These are phyloP conservation scores for Pistacia atlantica DNA, from an alignment of 345 rosid species.

Conservation along the genomic window DNA sequence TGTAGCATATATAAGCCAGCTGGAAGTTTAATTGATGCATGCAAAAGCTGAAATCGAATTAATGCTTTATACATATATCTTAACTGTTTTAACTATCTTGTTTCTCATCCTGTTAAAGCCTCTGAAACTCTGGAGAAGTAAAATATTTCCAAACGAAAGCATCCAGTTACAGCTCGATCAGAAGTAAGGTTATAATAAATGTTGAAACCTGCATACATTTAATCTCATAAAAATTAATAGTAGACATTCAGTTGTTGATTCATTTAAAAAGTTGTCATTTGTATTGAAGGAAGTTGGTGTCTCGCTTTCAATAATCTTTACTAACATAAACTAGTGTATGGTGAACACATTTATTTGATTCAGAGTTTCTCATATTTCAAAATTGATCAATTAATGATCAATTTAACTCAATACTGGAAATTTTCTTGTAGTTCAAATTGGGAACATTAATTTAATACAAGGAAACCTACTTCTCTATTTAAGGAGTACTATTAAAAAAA, in stretches of 20 bases:
- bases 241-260: not conserved
- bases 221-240: not conserved
- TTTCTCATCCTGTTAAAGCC: conserved; percentile 44
- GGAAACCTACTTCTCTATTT: no score
- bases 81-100: conserved; percentile 9
- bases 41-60: no score
- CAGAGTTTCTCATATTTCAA: conserved; percentile 5
- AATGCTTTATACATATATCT: no score
- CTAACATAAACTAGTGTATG: not conserved
- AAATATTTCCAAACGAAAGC: conserved; percentile 37
- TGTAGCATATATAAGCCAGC: no score
- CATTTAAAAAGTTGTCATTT: conserved; percentile 6
- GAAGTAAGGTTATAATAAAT: conserved; percentile 20
- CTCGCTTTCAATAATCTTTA: conserved; percentile 13
- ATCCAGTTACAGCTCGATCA: conserved; percentile 14
- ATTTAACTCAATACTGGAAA: no score
- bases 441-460: no score
- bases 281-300: conserved; percentile 22
- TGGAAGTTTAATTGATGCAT: no score
- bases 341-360: conserved; percentile 17
- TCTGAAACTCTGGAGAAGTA: conserved; percentile 21
- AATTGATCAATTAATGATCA: not conserved
- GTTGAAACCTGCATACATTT: not conserved
- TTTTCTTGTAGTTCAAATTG: no score
- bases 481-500: no score